These are phyloP conservation scores for Penicillium herquei DNA, from an alignment of 495 filamentous ascomycete species.

Conservation along the genomic window DNA sequence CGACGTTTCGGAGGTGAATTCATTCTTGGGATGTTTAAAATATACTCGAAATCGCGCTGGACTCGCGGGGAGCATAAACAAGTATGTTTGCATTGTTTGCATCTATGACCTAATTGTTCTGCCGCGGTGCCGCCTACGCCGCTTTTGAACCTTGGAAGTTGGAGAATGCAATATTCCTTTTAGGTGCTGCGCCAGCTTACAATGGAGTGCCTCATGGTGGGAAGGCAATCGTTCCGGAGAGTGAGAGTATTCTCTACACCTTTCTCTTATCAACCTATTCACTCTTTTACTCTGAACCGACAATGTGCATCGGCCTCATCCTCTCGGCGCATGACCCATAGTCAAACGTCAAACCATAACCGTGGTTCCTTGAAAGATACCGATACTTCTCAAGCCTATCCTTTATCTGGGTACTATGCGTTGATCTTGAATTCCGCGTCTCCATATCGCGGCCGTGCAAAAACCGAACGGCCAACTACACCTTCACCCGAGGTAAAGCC, in stretches of 20 bases:
- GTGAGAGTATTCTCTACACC: not conserved
- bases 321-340: conserved; percentile 24
- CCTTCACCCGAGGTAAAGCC: conserved; percentile 22
- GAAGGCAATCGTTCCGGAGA: conserved; percentile 19
- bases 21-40: conserved; percentile 20
- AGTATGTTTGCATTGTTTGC: conserved; percentile 45
- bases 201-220: conserved; percentile 33
- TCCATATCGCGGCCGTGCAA: conserved; percentile 24
- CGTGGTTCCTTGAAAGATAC: conserved; percentile 13
- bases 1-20: conserved; percentile 61
- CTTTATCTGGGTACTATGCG: conserved; percentile 44
- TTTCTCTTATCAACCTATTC: not conserved
- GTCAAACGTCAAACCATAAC: conserved; percentile 9
- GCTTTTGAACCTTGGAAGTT: conserved; percentile 2
- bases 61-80: conserved; percentile 23
- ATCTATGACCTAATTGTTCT: conserved; percentile 32
- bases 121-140: not conserved
- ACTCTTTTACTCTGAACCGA: conserved; percentile 6
- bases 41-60: conserved; percentile 7
- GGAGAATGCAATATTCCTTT: conserved; percentile 11
- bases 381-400: conserved; percentile 32
- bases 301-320: conserved; percentile 22
- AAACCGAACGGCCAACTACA: conserved; percentile 21
- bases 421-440: conserved; percentile 33
- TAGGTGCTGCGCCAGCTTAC: conserved; percentile 9